phyloP scores from a whole-genome alignment of 257 asterid species.

The Penstemon newberryi region DNA sequence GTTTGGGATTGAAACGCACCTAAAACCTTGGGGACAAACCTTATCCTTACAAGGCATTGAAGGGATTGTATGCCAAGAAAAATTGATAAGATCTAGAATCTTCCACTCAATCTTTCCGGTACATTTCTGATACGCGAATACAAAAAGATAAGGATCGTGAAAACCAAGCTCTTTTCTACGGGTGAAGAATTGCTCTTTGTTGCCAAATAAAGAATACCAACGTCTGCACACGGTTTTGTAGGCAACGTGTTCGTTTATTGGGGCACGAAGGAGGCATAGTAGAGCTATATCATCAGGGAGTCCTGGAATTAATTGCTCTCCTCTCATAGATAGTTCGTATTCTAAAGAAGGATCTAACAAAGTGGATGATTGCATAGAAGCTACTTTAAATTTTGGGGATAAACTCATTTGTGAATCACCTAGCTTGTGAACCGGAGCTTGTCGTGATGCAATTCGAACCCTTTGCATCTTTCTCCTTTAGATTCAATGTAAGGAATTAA shows the following conservation, averaged over 20 bases:
- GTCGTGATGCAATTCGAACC: conserved; percentile 44
- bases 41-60: conserved; percentile 94
- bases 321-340: conserved; percentile 40
- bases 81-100: conserved; percentile 65
- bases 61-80: conserved; percentile 85
- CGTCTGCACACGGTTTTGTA: conserved; percentile 68
- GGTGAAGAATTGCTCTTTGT: conserved; percentile 70
- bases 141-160: conserved; percentile 88
- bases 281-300: conserved; percentile 95
- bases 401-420: conserved; percentile 50
- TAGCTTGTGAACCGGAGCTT: conserved; percentile 45
- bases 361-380: conserved; percentile 42
- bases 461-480: conserved; percentile 29
- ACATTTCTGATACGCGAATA: conserved; percentile 79
- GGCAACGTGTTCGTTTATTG: conserved; percentile 53
- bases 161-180: conserved; percentile 77
- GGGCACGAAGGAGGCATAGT: conserved; percentile 83
- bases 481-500: not conserved
- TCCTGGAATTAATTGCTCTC: conserved; percentile 79
- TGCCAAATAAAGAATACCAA: conserved; percentile 76
- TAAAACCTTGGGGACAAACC: conserved; percentile 82
- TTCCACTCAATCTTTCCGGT: conserved; percentile 86
- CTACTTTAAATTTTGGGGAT: conserved; percentile 45
- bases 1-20: conserved; percentile 73
- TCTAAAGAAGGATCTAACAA: conserved; percentile 55